Percentiles rank a stretch among this genome's conserved stretches.
phyloP scores from a whole-genome alignment of 2,329 filamentous ascomycete species.

The Fusarium sp. region DNA sequence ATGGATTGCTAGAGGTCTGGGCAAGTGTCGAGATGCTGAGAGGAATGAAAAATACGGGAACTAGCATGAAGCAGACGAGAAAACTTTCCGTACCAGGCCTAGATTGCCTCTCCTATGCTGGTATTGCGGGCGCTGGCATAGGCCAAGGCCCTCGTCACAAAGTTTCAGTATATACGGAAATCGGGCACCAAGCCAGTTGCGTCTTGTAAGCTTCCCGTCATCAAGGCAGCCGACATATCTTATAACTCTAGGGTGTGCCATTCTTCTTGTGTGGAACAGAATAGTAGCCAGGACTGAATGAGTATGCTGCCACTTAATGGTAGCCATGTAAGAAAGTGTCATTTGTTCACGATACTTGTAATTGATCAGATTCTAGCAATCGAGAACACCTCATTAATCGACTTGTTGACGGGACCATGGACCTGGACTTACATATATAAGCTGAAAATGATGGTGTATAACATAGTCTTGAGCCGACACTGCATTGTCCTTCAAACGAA shows the following conservation, averaged over 20 bases:
- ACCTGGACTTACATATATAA: neutral
- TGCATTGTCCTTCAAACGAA: neutral
- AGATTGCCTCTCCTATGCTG: constrained; percentile 10
- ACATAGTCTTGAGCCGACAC: neutral
- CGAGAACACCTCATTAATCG: neutral
- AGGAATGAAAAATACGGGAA: constrained; percentile 26
- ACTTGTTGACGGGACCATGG: neutral
- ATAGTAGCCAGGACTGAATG: neutral
- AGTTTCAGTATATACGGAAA: constrained; percentile 1
- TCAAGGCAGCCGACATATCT: neutral
- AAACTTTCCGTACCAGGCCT: constrained; percentile 16
- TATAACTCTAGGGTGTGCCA: neutral
- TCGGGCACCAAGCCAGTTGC: constrained; percentile 1
- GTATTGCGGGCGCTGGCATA: constrained; percentile 33
- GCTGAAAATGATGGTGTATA: neutral
- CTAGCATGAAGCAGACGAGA: constrained; percentile 19
- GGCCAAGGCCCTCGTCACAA: constrained; percentile 5
- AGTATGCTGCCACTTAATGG: neutral
- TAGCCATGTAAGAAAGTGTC: neutral
- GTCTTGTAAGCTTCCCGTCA: constrained; percentile 2
- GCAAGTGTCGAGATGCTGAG: constrained; percentile 6
- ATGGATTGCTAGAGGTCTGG: constrained; percentile 2
- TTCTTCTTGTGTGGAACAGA: neutral
- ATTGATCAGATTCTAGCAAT: neutral
- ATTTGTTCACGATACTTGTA: neutral